These are phyloP conservation scores for Artomyces pyxidatus DNA, from an alignment of 768 basidiomycete genomes.

Conservation along the genomic window DNA sequence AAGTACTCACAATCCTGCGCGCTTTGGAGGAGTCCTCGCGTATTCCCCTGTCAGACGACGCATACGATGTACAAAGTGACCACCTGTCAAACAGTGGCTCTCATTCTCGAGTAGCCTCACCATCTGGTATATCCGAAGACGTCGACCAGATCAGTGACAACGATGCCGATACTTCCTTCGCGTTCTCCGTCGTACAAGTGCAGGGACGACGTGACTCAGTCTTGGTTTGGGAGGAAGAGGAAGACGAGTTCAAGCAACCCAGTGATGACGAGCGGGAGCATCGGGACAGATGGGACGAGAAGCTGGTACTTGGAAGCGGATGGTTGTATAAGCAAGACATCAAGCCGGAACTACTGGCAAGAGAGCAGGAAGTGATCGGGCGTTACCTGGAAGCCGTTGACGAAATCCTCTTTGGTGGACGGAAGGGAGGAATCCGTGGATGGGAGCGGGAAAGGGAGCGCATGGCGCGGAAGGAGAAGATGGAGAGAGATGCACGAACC, in stretches of 20 bases:
- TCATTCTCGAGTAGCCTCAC: conserved; percentile 39
- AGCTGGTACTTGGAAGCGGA: conserved; percentile 70
- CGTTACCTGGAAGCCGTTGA: conserved; percentile 74
- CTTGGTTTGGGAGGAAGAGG: conserved; percentile 79
- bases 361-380: conserved; percentile 49
- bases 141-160: conserved; percentile 24
- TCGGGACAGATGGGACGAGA: conserved; percentile 73
- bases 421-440: conserved; percentile 37
- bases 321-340: conserved; percentile 76
- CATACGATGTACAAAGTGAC: conserved; percentile 77
- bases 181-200: conserved; percentile 62
- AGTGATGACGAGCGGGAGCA: conserved; percentile 42
- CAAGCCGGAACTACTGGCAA: conserved; percentile 39
- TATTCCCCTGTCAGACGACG: conserved; percentile 69
- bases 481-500: conserved; percentile 27
- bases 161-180: conserved; percentile 57
- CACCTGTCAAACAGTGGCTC: conserved; percentile 26
- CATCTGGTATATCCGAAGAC: conserved; percentile 22
- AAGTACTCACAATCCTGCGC: conserved; percentile 73
- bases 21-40: conserved; percentile 75
- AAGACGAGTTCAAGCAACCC: conserved; percentile 33
- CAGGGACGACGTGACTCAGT: conserved; percentile 56
- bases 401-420: conserved; percentile 64
- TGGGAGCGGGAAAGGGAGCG: conserved; percentile 42
- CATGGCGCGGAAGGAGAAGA: conserved; percentile 33